Conservation (phyloP, 163 green algal genomes). For the Scenedesmus sp. region DNA sequence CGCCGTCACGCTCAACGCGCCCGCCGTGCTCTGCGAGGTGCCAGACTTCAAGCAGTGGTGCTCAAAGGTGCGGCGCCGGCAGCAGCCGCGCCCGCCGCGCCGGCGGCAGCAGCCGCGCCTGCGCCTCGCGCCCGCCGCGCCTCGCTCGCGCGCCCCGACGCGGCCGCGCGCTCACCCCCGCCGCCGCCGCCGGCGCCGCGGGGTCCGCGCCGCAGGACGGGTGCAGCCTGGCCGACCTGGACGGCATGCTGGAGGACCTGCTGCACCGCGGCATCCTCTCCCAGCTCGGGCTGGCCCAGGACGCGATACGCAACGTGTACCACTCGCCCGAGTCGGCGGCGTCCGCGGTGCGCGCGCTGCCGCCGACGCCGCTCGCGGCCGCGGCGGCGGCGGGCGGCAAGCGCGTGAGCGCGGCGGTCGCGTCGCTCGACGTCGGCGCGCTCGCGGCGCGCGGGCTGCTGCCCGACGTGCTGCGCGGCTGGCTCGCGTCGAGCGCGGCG, state of each 20-base stretch:
- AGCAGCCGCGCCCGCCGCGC: no score
- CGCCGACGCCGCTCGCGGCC: neutral
- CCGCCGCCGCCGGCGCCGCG: no score
- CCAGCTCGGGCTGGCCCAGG: conserved; percentile 50
- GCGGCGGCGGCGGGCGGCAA: conserved; percentile 21
- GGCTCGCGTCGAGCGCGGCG: neutral
- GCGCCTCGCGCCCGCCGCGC: no score
- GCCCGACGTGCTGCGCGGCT: conserved; percentile 31
- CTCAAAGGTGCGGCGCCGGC: no score
- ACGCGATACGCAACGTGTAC: conserved; percentile 53
- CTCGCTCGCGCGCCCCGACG: no score
- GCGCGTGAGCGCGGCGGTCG: neutral
- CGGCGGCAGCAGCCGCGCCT: no score
- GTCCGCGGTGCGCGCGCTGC: conserved; percentile 7
- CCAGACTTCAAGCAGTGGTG: conserved; percentile 45
- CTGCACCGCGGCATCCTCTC: conserved; percentile 45
- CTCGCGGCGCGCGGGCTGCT: conserved; percentile 5
- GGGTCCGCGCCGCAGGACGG: no score
- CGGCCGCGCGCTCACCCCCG: no score
- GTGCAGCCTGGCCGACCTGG: conserved; percentile 46
- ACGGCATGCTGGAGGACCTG: conserved; percentile 50
- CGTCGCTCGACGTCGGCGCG: conserved; percentile 5
- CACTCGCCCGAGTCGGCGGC: conserved; percentile 7
- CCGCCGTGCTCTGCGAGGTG: conserved; percentile 44
- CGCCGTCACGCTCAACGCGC: conserved; percentile 34